These are phyloP conservation scores for Chernovozyma aurita DNA, from an alignment of 1,139 yeast genomes.

Conservation along the genomic window DNA sequence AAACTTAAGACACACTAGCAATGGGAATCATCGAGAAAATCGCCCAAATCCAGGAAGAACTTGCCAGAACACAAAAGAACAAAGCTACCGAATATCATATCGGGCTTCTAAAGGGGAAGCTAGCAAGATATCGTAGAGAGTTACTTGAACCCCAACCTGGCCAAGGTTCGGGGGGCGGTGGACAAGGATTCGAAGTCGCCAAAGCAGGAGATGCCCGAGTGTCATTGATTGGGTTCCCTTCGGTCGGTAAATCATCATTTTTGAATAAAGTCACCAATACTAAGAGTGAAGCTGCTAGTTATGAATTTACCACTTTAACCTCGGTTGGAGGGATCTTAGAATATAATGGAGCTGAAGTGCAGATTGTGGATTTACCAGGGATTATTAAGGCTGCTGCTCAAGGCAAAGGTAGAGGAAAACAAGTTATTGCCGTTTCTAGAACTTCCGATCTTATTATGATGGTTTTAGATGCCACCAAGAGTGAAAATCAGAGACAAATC, in stretches of 20 bases:
- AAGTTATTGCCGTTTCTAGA: conserved; percentile 92
- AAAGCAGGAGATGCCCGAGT: conserved; percentile 97
- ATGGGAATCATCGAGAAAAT: conserved; percentile 62
- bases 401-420: conserved; percentile 97
- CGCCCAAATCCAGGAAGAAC: conserved; percentile 86
- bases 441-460: conserved; percentile 90
- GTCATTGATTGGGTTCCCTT: conserved; percentile 93
- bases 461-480: conserved; percentile 95
- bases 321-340: conserved; percentile 95
- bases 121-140: conserved; percentile 92
- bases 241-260: conserved; percentile 94
- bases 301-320: conserved; percentile 93
- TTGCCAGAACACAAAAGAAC: conserved; percentile 92
- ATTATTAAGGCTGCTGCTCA: conserved; percentile 95
- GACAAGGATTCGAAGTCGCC: conserved; percentile 93
- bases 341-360: conserved; percentile 95
- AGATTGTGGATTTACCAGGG: conserved; percentile 94
- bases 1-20: not conserved
- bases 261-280: conserved; percentile 86
- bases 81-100: conserved; percentile 97
- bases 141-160: conserved; percentile 83
- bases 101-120: conserved; percentile 88
- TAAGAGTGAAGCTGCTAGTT: conserved; percentile 90
- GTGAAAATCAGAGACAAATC: conserved; percentile 80
- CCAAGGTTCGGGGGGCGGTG: conserved; percentile 62